Base-by-base conservation (phyloP, 495 filamentous ascomycete genomes). In the Neurospora sp. region DNA sequence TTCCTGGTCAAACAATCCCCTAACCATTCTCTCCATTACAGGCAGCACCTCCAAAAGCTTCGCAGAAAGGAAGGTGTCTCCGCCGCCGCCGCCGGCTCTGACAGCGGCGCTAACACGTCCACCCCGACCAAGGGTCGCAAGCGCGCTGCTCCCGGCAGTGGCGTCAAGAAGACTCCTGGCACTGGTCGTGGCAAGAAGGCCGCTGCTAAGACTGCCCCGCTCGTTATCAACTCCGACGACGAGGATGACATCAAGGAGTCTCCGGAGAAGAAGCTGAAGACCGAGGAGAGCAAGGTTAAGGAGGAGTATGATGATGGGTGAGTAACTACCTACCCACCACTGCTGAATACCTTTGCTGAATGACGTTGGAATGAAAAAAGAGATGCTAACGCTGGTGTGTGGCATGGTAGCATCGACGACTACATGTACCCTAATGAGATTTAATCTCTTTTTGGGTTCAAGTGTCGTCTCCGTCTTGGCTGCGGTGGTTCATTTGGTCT, bases 41-140 rank as follows among this genome's bases (percentile, higher is more conserved):
- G 82, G 35, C 82, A 83, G 76, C 82, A 83, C 9, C 74, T 83
- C 0, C 82, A 83, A 69, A 83, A 83, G 71, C 77, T 83, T 0
- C 78, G 80, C 8, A 79, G 78, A 53, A 83, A 83, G 74, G 80
- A 81, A 18, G 74, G 72, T 0, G 70, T 39, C 10, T 42, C 40
- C 41, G 69, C 69, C 5, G 18, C 27, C 27, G 39, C 22, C n/a
- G 71, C 47, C 14, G 45, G 37, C 22, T 44, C 44, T n/a, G 65
- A 16, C 20, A 73, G 38, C 7, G 73, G 69, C 40, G 7, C 27
- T 0, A 31, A 53, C n/a, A 40, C 12, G 8, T 16, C 75, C 0
- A 35, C 69, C 16, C 68, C 74, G 6, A 71, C 75, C 47, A 78
- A 77, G 69, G 69, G 65, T 4, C 73, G 71, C 41, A 79, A 76